phyloP scores from a whole-genome alignment of 1,284 basidiomycete genomes.

The Coniferiporia weirii region DNA sequence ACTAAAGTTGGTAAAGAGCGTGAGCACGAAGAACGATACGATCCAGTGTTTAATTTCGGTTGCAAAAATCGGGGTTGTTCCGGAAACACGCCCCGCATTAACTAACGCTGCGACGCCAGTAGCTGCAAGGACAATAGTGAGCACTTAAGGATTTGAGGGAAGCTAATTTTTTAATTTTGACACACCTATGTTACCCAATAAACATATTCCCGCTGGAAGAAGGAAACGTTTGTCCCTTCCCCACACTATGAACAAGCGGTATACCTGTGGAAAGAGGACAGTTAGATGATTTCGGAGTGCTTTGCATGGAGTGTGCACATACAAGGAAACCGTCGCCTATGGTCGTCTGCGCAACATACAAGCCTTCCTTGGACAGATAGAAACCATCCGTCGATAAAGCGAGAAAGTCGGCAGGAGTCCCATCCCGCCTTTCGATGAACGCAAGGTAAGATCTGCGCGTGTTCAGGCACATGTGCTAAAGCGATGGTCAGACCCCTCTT shows the following conservation, averaged over 20 bases:
- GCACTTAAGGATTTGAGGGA: neutral
- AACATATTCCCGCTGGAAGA: neutral
- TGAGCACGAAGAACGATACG: slow-evolving; percentile 21
- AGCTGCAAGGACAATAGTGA: neutral
- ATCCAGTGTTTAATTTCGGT: slow-evolving; percentile 17
- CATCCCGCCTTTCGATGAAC: slow-evolving; percentile 21
- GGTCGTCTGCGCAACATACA: slow-evolving; percentile 23
- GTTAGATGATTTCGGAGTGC: neutral
- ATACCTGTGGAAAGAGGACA: too few species aligned
- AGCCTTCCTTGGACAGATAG: slow-evolving; percentile 23
- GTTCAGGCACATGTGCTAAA: slow-evolving; percentile 18
- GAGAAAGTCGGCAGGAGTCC: slow-evolving; percentile 23
- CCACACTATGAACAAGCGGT: slow-evolving; percentile 1
- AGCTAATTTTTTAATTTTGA: too few species aligned
- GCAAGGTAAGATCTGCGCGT: slow-evolving; percentile 22
- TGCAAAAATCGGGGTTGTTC: slow-evolving; percentile 14
- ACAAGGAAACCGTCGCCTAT: slow-evolving; percentile 4
- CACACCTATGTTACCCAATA: neutral
- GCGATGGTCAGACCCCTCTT: neutral
- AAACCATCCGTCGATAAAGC: slow-evolving; percentile 20
- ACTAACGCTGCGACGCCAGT: neutral
- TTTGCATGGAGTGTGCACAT: neutral
- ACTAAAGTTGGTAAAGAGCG: slow-evolving; percentile 14
- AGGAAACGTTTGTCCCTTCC: neutral
- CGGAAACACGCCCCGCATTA: neutral